A percentile compares a stretch with the other conserved stretches of the same genome.
Conservation (phyloP, 1,284 basidiomycete genomes). For the Cryptococcus sp. region DNA sequence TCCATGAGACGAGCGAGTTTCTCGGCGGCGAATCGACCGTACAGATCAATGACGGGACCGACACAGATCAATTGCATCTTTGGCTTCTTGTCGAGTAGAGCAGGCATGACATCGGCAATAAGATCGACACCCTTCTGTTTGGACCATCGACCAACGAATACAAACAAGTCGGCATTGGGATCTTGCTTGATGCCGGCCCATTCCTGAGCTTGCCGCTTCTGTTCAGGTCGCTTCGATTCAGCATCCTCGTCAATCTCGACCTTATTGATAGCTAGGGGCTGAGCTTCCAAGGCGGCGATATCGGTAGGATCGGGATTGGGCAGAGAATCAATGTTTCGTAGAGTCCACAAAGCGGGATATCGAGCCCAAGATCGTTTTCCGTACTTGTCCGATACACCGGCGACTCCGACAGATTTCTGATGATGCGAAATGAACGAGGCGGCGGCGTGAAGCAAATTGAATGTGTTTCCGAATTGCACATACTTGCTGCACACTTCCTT, state of each 20-base stretch:
- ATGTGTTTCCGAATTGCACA: conserved; percentile 93
- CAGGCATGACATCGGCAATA: conserved; percentile 89
- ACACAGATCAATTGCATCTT: conserved; percentile 81
- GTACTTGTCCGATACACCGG: conserved; percentile 90
- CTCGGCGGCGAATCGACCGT: conserved; percentile 88
- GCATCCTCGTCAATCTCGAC: conserved; percentile 74
- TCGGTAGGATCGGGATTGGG: conserved; percentile 88
- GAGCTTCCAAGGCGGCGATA: conserved; percentile 83
- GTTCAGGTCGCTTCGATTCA: conserved; percentile 78
- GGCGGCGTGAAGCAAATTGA: conserved; percentile 86
- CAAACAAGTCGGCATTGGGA: conserved; percentile 79
- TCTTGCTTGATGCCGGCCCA: conserved; percentile 90
- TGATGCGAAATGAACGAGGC: conserved; percentile 86
- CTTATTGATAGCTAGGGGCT: conserved; percentile 64
- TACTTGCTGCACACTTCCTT: conserved; percentile 92
- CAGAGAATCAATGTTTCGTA: conserved; percentile 88
- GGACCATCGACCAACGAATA: conserved; percentile 93
- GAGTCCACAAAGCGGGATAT: conserved; percentile 88
- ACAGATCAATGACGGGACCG: conserved; percentile 88
- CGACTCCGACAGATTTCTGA: conserved; percentile 86
- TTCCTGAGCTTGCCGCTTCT: conserved; percentile 85
- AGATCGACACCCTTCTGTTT: conserved; percentile 94
- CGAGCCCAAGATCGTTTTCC: conserved; percentile 92
- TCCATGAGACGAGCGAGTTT: conserved; percentile 89
- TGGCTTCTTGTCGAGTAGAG: conserved; percentile 75